Percentiles rank a stretch among this genome's conserved stretches.
Conservation (phyloP, 805 yeast species). For the Ogataea saltuana region DNA sequence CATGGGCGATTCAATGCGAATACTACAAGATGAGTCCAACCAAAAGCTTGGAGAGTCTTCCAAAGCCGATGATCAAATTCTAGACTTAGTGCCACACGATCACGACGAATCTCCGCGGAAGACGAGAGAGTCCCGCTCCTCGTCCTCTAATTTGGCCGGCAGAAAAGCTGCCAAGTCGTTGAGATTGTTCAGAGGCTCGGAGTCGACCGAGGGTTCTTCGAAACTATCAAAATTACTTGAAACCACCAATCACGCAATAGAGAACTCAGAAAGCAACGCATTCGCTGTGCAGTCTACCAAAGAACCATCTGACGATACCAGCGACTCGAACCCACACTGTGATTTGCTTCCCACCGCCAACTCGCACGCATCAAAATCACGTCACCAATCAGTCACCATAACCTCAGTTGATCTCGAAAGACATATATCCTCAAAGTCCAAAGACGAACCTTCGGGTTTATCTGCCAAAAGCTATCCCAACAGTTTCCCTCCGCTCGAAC, state of each 20-base stretch:
- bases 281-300: neutral
- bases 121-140: constrained; percentile 8
- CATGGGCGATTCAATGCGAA: constrained; percentile 6
- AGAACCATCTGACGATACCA: neutral
- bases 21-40: constrained; percentile 2
- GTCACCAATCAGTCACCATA: constrained; percentile 17
- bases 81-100: too few species aligned
- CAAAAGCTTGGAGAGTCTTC: constrained; percentile 1
- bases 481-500: constrained; percentile 44
- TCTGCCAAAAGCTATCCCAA: constrained; percentile 9
- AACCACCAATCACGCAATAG: neutral
- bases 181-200: constrained; percentile 48
- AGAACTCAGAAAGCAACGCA: neutral
- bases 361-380: constrained; percentile 6
- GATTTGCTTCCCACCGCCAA: constrained; percentile 6
- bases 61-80: too few species aligned
- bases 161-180: constrained; percentile 60
- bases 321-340: neutral
- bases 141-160: constrained; percentile 40
- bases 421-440: neutral
- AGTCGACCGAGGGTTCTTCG: constrained; percentile 21
- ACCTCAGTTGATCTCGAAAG: constrained; percentile 21
- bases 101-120: constrained; percentile 6
- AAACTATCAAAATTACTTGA: constrained; percentile 7
- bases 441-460: neutral